Evolutionary conservation across 352 stramenopile genomes (phyloP), one percentile per base, ranked within the genome.

Genomic region (Pythium chondricola): DNA sequence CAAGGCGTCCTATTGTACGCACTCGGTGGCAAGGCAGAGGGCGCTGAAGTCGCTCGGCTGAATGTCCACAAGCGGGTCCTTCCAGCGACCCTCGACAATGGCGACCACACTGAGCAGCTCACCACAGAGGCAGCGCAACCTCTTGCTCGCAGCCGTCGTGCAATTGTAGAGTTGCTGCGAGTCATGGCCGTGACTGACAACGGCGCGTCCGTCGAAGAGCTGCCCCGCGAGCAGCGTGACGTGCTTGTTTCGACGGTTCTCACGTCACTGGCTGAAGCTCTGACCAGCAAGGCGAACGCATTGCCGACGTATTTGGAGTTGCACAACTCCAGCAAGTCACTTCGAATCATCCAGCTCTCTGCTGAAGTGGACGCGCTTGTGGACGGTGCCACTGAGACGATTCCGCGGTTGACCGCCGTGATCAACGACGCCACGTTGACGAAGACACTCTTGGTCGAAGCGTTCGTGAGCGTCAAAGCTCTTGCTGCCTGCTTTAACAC

Each of bases 401-500:
- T 87, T 10, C 67, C 71, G 4, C 56, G 59, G 22, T 65, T 74
- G 8, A 46, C 87, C 17, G 44, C 47, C 8, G 69, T 66, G 21
- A 64, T 88, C 25, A 36, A 64, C 2, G 74, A 89, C 37, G 33
- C 57, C 10, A 54, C 65, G 8, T 67, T 66, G 16, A 58, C 84
- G 17, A 74, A 71, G 7, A 59, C 64, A 24, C 56, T 88, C 24
- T 64, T 85, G 27, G 44, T 90, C 3, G 74, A 83, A 26, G 62
- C 62, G 22, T 89, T 89, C 47, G 74, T 75, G 32, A 66, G 68
- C 14, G 63, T 86, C 25, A 69, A 83, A 16, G 65, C 63, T 0
- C 48, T 91, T 4, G 71, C 77, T 13, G 67, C 66, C 33, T 71
- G 83, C 18, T 89, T 93, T 32, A 79, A 90, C 41, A 56, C 48